A percentile compares a stretch with the other conserved stretches of the same genome.
Conservation (phyloP, 2,329 filamentous ascomycete species). For the Pseudogymnoascus sp. region DNA sequence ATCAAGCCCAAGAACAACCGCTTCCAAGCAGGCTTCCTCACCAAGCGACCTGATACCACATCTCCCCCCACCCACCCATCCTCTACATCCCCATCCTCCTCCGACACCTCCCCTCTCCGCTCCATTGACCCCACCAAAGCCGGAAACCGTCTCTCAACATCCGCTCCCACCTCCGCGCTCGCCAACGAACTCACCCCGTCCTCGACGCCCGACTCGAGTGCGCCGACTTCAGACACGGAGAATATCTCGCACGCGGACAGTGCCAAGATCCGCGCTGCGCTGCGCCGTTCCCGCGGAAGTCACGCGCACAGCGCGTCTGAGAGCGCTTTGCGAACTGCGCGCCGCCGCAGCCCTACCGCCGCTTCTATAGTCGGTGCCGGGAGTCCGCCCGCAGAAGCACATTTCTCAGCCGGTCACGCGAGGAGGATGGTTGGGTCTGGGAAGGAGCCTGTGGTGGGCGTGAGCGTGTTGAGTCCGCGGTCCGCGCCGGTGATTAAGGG, state of each 20-base stretch:
- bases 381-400: slow-evolving; percentile 48
- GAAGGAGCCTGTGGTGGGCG: slow-evolving; percentile 47
- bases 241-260: slow-evolving; percentile 24
- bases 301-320: slow-evolving; percentile 21
- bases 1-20: slow-evolving; percentile 61
- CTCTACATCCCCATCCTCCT: slow-evolving; percentile 47
- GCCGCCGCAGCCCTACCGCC: slow-evolving; percentile 31
- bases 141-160: slow-evolving; percentile 37
- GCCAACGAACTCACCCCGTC: slow-evolving; percentile 19
- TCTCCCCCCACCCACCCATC: slow-evolving; percentile 48
- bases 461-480: slow-evolving; percentile 54
- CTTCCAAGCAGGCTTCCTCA: slow-evolving; percentile 83
- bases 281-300: slow-evolving; percentile 25
- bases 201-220: background rate
- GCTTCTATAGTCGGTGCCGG: slow-evolving; percentile 42
- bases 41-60: slow-evolving; percentile 55
- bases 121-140: slow-evolving; percentile 43
- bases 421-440: slow-evolving; percentile 59
- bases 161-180: slow-evolving; percentile 29
- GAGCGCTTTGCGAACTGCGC: slow-evolving; percentile 18
- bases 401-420: slow-evolving; percentile 60
- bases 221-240: slow-evolving; percentile 24
- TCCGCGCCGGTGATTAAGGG: slow-evolving; percentile 50
- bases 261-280: slow-evolving; percentile 25
- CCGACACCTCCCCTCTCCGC: slow-evolving; percentile 49